Base-by-base conservation (phyloP, 768 basidiomycete genomes). In the Lactarius hatsudake region DNA sequence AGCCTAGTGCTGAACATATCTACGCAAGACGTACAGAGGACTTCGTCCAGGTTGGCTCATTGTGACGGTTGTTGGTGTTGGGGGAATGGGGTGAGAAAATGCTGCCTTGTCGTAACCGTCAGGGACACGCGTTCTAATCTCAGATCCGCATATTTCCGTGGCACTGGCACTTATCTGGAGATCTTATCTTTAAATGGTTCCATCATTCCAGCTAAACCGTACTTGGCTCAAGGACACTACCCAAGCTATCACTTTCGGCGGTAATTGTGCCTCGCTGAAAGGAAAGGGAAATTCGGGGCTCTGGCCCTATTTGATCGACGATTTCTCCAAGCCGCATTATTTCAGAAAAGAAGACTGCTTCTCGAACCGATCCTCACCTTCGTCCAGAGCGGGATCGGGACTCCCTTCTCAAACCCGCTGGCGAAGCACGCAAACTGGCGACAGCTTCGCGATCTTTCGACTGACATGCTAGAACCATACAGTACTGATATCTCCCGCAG, bases 21-120 rank as follows among this genome's bases (percentile, higher is more conserved):
- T 9, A 0, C 20, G 56, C 18, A 61, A 48, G 45, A 67, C 66
- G 53, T 30, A 57, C 45, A 73, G 73, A 69, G 53, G 73, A 70
- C 72, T 67, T 15, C 68, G 73, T 36, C 68, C 61, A 8, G 63
- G 65, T 15, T 71, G 70, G 13, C 70, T 69, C 74, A 75, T 75
- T 6, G 32, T 59, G 48, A 18, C 17, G 32, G 6, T 32, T 13
- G 38, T 40, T 40, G 38, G 15, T 36, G 26, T 18, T n/a, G 26
- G 15, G 30, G 55, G 28, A 10, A 40, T 28, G 59, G 53, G 42
- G 20, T 48, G 12, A 17, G 60, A 30, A 53, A 65, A 66, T 58
- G 60, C 26, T 23, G 38, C 3, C 20, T 8, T 20, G 9, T 23
- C 59, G 59, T 30, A n/a, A 58, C 62, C n/a, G 60, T 62, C 59